Base-by-base conservation (phyloP, 129 eudicot species). In the Helianthus tuberosus region DNA sequence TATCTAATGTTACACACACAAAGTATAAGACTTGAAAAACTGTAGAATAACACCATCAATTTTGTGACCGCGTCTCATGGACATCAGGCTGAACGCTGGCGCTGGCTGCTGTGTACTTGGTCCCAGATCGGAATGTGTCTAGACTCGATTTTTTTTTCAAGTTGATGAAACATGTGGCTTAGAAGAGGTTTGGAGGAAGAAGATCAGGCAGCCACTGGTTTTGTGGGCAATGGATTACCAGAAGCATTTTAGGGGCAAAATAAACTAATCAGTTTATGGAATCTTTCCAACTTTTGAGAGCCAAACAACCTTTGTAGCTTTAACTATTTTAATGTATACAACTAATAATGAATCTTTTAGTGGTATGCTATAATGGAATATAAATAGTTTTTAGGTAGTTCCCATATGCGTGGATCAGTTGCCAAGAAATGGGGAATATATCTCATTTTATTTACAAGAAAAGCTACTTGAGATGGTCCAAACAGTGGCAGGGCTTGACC, bases 271-370 rank as follows among this genome's bases (percentile, higher is more conserved):
- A 58, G 54, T 69, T 35, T 47, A 68, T 68, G 75, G 75, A 35
- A 68, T 58, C 58, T 59, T 68, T 69, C 43, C 69, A 49, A 77
- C 75, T 68, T 77, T 77, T 59, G 75, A 69, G 23, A 60, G 44
- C 71, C 81, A 60, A 69, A 77, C n/a, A 58, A 48, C 69, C 49
- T 69, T 57, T 60, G 29, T 68, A 69, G 75, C 76, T 77, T 69
- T 69, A 69, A 60, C 81, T 60, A 77, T 61, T 48, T 59, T 69
- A 69, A 69, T 77, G 54, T 38, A 69, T 20, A 36, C 60, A 77
- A 60, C 39, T 59, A 50, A 77, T 77, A 54, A 77, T 59, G 64
- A 77, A 48, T 77, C 36, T 69, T 77, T 35, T 32, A 15, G 76
- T 68, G 75, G 75, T 59, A 38, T 68, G 9, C 68, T 59, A 47